Evolutionary conservation across 2,329 filamentous ascomycete species (phyloP).

Genomic region (Trichoderma semiorbis): DNA sequence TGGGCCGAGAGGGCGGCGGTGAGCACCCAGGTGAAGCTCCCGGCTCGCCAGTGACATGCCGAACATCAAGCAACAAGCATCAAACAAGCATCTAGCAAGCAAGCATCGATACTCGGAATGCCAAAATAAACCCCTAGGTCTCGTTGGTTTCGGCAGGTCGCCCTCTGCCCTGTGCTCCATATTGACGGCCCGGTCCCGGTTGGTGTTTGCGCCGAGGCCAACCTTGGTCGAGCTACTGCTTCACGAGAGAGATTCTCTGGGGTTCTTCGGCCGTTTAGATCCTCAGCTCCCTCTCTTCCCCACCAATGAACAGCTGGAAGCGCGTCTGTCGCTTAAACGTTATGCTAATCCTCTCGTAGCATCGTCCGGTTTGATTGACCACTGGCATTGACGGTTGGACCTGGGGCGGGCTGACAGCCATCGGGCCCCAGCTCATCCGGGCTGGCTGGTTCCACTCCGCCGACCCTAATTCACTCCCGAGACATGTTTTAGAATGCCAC

Average conservation of each 20-base stretch:
- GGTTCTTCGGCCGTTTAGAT: background rate
- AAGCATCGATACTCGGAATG: background rate
- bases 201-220: background rate
- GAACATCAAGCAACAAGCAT: background rate
- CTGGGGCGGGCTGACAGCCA: constrained; percentile 11
- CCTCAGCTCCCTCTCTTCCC: background rate
- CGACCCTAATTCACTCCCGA: constrained; percentile 10
- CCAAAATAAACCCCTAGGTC: background rate
- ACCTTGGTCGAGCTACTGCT: background rate
- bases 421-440: constrained; percentile 2
- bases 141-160: background rate
- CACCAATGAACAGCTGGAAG: constrained; percentile 5
- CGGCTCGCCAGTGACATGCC: background rate
- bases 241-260: background rate
- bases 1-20: background rate
- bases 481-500: constrained; percentile 1
- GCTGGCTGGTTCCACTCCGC: constrained; percentile 5
- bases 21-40: background rate
- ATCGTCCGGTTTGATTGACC: background rate
- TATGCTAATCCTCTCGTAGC: background rate
- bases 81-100: background rate
- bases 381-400: background rate
- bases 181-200: background rate
- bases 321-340: constrained; percentile 15
- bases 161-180: background rate